Evolutionary conservation across 257 asterid species (phyloP).

Genomic region (Galeopsis tetrahit): DNA sequence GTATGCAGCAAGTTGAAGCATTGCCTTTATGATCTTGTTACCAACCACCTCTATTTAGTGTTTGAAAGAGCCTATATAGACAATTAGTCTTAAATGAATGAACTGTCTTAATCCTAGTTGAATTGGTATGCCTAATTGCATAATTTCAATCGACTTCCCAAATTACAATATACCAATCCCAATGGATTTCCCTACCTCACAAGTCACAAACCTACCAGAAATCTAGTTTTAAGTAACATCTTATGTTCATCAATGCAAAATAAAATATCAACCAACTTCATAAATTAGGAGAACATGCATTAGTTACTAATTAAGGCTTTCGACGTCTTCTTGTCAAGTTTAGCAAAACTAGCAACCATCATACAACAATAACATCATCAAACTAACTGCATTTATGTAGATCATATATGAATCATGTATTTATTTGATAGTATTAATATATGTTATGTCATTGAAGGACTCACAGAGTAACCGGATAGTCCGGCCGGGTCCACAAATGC

Average conservation of each 20-base stretch:
- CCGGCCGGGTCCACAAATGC: constrained; percentile 92
- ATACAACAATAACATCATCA: not conserved
- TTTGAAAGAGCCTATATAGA: not conserved
- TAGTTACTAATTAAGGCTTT: not conserved
- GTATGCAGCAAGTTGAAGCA: not conserved
- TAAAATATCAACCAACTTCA: constrained; percentile 26
- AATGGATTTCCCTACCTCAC: not conserved
- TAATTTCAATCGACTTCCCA: not conserved
- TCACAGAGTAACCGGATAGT: constrained; percentile 84
- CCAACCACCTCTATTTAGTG: not conserved
- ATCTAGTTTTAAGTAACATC: not conserved
- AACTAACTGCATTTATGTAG: not conserved
- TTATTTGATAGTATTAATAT: not conserved
- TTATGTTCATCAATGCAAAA: constrained; percentile 15
- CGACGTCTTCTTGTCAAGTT: not conserved
- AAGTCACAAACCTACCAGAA: not conserved
- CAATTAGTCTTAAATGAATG: not conserved
- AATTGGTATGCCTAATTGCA: not conserved
- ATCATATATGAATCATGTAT: not conserved
- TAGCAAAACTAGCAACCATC: not conserved
- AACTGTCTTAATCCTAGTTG: not conserved
- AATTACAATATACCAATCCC: not conserved
- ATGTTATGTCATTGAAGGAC: constrained; percentile 30
- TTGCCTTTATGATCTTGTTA: not conserved
- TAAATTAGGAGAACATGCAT: not conserved